phyloP scores from a whole-genome alignment of 2,329 filamentous ascomycete genomes.

The Acrodontium crateriforme region DNA sequence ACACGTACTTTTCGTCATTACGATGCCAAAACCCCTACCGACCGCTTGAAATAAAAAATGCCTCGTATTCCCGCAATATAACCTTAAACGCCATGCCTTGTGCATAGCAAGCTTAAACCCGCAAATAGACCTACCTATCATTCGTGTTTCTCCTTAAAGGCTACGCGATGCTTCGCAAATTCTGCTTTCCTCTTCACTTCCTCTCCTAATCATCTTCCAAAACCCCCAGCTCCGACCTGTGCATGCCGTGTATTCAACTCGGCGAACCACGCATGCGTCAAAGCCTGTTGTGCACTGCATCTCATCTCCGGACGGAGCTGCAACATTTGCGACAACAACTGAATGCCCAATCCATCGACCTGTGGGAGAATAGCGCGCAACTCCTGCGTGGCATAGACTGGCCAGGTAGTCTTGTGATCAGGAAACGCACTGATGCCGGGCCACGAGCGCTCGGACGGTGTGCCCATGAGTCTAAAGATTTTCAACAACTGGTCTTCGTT shows the following conservation, averaged over 20 bases:
- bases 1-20: no score
- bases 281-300: slow-evolving; percentile 72
- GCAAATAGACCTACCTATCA: no score
- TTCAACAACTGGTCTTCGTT: slow-evolving; percentile 96
- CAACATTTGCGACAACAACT: slow-evolving; percentile 79
- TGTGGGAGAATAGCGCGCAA: slow-evolving; percentile 75
- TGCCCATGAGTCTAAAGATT: slow-evolving; percentile 98
- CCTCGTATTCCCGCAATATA: no score
- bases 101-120: no score
- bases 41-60: no score
- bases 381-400: slow-evolving; percentile 87
- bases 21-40: no score
- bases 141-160: no score
- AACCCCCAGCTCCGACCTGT: slow-evolving; percentile 9
- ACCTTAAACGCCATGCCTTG: no score
- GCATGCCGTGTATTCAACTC: slow-evolving; percentile 42
- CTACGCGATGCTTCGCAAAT: no score
- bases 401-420: slow-evolving; percentile 95
- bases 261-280: slow-evolving; percentile 86
- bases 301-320: slow-evolving; percentile 85
- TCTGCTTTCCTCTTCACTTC: no score
- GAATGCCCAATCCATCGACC: slow-evolving; percentile 75
- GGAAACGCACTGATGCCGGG: slow-evolving; percentile 87
- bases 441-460: slow-evolving; percentile 89
- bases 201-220: no score